These are phyloP conservation scores for Aspergillus neoniger DNA, from an alignment of 2,329 filamentous ascomycete species.

Conservation along the genomic window DNA sequence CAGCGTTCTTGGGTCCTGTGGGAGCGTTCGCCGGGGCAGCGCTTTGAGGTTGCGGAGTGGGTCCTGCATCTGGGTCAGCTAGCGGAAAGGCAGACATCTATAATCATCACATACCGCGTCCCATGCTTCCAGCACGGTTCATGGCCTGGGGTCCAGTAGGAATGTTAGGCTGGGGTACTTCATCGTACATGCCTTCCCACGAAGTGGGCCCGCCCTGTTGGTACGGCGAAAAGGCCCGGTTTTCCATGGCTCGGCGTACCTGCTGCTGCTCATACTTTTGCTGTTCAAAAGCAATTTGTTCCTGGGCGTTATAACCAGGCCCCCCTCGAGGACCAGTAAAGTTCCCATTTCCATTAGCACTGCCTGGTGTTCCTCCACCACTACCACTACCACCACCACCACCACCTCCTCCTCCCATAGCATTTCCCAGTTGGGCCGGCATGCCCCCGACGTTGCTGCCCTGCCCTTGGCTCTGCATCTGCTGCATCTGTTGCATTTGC, in stretches of 20 bases:
- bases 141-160: conserved; percentile 54
- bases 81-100: conserved; percentile 6
- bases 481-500: conserved; percentile 71
- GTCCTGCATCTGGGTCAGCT: conserved; percentile 39
- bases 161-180: conserved; percentile 79
- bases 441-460: conserved; percentile 33
- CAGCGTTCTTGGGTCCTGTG: conserved; percentile 94
- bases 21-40: conserved; percentile 77
- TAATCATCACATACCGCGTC: conserved; percentile 39
- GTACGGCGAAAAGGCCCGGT: conserved; percentile 44
- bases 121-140: conserved; percentile 44
- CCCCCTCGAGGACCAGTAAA: conserved; percentile 48
- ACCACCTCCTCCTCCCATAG: conserved; percentile 14
- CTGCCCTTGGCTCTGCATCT: conserved; percentile 49
- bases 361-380: conserved; percentile 25
- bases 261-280: conserved; percentile 75
- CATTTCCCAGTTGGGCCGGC: conserved; percentile 33
- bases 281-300: conserved; percentile 75
- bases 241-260: conserved; percentile 54
- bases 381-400: conserved; percentile 9
- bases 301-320: conserved; percentile 66
- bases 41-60: conserved; percentile 49
- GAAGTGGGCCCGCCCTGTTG: conserved; percentile 70
- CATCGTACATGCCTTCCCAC: conserved; percentile 98
- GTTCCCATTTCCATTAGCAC: conserved; percentile 38